Conservation (phyloP, 495 filamentous ascomycete species). For the Xylaria grammica region DNA sequence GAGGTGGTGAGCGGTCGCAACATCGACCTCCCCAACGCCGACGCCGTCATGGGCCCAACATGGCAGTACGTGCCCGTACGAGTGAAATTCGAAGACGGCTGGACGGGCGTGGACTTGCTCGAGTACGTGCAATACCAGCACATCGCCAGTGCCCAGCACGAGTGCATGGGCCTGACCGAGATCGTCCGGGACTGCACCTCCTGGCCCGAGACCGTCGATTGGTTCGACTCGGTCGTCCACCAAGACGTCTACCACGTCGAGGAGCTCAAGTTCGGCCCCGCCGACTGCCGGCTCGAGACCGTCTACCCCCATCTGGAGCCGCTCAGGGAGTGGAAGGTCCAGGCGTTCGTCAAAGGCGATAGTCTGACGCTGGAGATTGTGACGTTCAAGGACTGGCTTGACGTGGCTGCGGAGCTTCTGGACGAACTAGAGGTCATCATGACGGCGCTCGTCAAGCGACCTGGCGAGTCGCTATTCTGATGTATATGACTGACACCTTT, state of each 20-base stretch:
- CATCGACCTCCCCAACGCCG: constrained; percentile 49
- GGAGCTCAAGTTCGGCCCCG: constrained; percentile 37
- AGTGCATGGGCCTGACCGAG: constrained; percentile 43
- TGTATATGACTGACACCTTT: background rate
- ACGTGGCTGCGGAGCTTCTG: constrained; percentile 40
- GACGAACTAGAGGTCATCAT: constrained; percentile 41
- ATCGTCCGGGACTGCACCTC: constrained; percentile 40
- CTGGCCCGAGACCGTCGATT: constrained; percentile 26
- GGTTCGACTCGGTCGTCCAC: constrained; percentile 54
- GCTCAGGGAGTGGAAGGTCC: constrained; percentile 52
- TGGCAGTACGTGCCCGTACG: constrained; percentile 52
- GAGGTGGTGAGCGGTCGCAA: constrained; percentile 65
- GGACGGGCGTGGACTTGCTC: constrained; percentile 40
- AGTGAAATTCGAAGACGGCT: constrained; percentile 34
- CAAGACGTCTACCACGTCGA: constrained; percentile 53
- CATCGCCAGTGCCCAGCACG: constrained; percentile 40
- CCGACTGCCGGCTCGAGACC: constrained; percentile 43
- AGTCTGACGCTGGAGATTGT: constrained; percentile 49
- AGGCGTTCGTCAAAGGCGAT: constrained; percentile 48
- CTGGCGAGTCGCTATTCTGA: constrained; percentile 27
- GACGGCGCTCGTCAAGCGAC: constrained; percentile 35
- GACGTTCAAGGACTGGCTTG: constrained; percentile 48
- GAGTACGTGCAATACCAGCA: constrained; percentile 44
- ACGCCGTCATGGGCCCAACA: constrained; percentile 52
- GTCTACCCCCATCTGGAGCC: constrained; percentile 51